A percentile compares a stretch with the other conserved stretches of the same genome.
Evolutionary conservation across 1,139 yeast genomes (phyloP).

Genomic region (Debaryomyces coudertii): DNA sequence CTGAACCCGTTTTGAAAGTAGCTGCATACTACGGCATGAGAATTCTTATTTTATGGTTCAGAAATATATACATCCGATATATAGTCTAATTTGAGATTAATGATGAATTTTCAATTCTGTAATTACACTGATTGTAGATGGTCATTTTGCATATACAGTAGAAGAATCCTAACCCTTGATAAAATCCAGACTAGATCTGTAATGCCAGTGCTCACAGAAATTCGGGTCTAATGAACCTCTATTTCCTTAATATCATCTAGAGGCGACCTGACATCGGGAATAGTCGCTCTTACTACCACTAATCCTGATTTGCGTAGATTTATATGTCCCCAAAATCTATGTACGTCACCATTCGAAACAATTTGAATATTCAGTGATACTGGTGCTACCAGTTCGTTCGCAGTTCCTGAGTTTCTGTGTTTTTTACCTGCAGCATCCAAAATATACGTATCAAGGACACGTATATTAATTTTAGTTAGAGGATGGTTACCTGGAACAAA

Average conservation of each 20-base stretch:
- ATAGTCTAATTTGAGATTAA: too few species aligned
- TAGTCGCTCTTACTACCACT: neutral
- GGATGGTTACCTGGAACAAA: slow-evolving; percentile 2
- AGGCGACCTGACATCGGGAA: neutral
- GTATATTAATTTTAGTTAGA: neutral
- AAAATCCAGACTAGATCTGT: too few species aligned
- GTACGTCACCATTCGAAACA: slow-evolving; percentile 2
- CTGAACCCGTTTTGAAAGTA: too few species aligned
- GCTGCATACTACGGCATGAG: too few species aligned
- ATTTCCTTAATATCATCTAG: neutral
- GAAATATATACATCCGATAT: too few species aligned
- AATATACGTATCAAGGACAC: neutral
- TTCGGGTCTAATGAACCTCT: neutral
- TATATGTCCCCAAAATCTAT: slow-evolving; percentile 3
- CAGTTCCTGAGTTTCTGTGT: slow-evolving; percentile 1
- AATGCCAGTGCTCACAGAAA: too few species aligned
- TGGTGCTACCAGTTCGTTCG: slow-evolving; percentile 3
- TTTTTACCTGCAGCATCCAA: neutral
- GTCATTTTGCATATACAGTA: too few species aligned
- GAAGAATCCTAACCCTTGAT: too few species aligned
- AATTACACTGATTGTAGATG: too few species aligned
- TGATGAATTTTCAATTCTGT: too few species aligned
- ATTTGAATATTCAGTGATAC: neutral
- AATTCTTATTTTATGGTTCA: too few species aligned
- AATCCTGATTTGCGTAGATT: neutral